Evolutionary conservation across 306 rosid species (phyloP), one percentile per base, ranked within the genome.

Genomic region (Cucurbita argyrosperma): DNA sequence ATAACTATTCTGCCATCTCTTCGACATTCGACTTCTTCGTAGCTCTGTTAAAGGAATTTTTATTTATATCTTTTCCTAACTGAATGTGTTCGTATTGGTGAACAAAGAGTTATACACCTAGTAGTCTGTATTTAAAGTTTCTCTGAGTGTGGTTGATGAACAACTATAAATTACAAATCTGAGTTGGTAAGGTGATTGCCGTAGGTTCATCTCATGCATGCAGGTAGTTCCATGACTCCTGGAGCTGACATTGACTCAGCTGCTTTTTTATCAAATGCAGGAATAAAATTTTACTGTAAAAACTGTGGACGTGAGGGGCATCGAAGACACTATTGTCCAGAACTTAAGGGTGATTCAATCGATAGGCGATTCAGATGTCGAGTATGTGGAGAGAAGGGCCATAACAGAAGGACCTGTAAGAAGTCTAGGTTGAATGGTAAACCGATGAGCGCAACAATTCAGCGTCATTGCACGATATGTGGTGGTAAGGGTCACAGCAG

Each of bases 301-400:
- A 84, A 87, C 82, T 93, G 98, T 57, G 97, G 98, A 35, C 87
- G 88, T 1, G 97, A 93, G 87, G 98, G 98, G 69, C 97, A 93
- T 76, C 78, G 98, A 76, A 86, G 87, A 80, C 82, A 86, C 88
- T 90, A 93, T 84, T 93, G 96, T 77, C 96, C 97, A 16, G 93
- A 89, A 77, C 88, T 90, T 26, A 84, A 87, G 83, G 89, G 73
- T 21, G 76, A 80, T 52, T 77, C 72, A 74, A 63, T 60, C 7
- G 83, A 68, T 40, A 71, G 83, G 79, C 83, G 80, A 55, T 86
- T 83, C 82, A 74, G 52, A 10, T 93, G 97, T 63, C 70, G 83
- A 7, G 53, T 75, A 18, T 93, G 98, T 35, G 96, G 98, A 18
- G 87, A 76, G 81, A 86, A 86, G 52, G 97, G 98, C 52, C 98